Conservation (phyloP, 768 basidiomycete species). For the Gymnopilus junonius region DNA sequence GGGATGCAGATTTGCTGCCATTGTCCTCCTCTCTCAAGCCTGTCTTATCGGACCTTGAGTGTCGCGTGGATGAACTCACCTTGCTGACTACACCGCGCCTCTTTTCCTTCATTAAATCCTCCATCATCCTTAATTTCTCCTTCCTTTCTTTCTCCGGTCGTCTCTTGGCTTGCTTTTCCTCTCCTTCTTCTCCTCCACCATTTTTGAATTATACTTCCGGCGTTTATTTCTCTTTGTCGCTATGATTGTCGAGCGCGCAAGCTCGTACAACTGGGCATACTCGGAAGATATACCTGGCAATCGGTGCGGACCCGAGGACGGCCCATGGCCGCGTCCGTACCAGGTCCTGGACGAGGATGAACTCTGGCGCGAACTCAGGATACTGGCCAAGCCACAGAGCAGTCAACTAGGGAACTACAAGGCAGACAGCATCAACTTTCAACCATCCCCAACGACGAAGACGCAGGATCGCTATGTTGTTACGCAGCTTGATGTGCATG, state of each 20-base stretch:
- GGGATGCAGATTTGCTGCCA: constrained; percentile 11
- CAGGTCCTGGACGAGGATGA: constrained; percentile 52
- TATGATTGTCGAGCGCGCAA: constrained; percentile 42
- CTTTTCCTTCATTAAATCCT: constrained; percentile 15
- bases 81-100: constrained; percentile 22
- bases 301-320: constrained; percentile 65
- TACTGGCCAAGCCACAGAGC: constrained; percentile 56
- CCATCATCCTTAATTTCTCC: neutral
- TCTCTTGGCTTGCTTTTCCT: constrained; percentile 2
- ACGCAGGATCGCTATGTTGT: constrained; percentile 72
- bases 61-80: constrained; percentile 22
- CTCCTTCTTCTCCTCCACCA: constrained; percentile 10
- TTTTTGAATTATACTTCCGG: constrained; percentile 17
- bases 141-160: constrained; percentile 2
- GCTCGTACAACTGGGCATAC: constrained; percentile 48
- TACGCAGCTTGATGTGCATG: constrained; percentile 57
- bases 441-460: constrained; percentile 55
- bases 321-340: constrained; percentile 67
- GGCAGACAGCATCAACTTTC: constrained; percentile 69
- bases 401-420: constrained; percentile 41
- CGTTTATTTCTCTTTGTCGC: constrained; percentile 27
- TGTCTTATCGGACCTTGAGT: constrained; percentile 29
- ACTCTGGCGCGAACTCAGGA: constrained; percentile 55
- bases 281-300: constrained; percentile 66
- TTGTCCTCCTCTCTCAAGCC: constrained; percentile 12